A percentile compares a stretch with the other conserved stretches of the same genome.
phyloP scores from a whole-genome alignment of 768 basidiomycete genomes.

The Lentinula sp. region DNA sequence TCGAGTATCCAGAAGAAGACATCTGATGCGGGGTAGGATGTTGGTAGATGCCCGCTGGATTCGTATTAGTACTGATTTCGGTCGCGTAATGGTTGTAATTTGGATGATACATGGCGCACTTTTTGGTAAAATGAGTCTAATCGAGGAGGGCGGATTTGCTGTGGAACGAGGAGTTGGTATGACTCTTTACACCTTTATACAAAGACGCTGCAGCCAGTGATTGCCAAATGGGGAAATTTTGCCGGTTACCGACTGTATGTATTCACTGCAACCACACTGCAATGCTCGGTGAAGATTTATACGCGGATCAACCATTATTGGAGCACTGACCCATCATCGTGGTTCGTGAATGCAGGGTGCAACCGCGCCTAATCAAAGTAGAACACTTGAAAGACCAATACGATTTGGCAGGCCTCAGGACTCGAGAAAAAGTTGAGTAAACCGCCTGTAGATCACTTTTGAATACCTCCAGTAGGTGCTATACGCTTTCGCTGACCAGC shows the following conservation, averaged over 20 bases:
- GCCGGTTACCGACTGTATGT: not conserved
- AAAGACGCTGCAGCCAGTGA: not conserved
- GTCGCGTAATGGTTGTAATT: not conserved
- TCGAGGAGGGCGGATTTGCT: not conserved
- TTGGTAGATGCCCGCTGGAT: not conserved
- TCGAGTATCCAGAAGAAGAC: not conserved
- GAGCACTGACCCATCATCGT: too few relatives aligned
- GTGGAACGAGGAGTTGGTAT: not conserved
- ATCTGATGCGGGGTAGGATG: not conserved
- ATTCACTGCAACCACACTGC: not conserved
- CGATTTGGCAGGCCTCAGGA: too few relatives aligned
- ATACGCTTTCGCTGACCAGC: too few relatives aligned
- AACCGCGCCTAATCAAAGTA: too few relatives aligned
- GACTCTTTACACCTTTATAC: not conserved
- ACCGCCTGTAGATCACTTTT: too few relatives aligned
- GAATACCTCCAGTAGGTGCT: too few relatives aligned
- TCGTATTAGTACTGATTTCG: not conserved
- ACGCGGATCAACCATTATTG: not conserved
- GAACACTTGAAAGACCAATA: too few relatives aligned
- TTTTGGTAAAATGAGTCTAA: not conserved
- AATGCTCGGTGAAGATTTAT: not conserved
- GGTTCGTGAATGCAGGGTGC: too few relatives aligned
- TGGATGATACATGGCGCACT: not conserved
- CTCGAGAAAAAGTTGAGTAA: too few relatives aligned
- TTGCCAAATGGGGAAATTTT: not conserved